Base-by-base conservation (phyloP, 2,329 filamentous ascomycete genomes). In the Coniochaeta sp. region DNA sequence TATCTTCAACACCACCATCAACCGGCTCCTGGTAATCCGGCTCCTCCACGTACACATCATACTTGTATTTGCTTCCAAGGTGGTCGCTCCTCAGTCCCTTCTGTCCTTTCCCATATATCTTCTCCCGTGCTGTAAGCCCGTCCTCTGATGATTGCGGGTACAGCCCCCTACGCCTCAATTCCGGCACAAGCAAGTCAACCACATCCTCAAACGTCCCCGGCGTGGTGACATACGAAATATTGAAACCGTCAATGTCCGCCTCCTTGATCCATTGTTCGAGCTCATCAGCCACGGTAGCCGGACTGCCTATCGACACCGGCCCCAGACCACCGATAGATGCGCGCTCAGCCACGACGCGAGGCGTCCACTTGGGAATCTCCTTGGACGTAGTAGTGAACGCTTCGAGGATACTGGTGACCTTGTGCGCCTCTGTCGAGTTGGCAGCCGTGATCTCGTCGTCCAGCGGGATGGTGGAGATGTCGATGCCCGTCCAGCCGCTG, bases 31-130 rank as follows among this genome's bases (percentile, higher is more conserved):
- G 6, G 52, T 68, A 71, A 4, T 70, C 65, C 22, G 59, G 51
- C 27, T 82, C 77, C 57, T 84, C 79, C 52, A 75, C 64, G 57
- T 84, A 86, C 1, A 82, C 75, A 57, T 79, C 72, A 57, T 85
- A 86, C 66, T 81, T 83, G 61, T 84, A 86, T 55, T 58, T 64
- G 48, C 74, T 78, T 1, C 82, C 83, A 0, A 70, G 60, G 62
- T 86, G 83, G 63, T 86, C 83, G 55, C 69, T 69, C 32, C 81
- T 70, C 53, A 86, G 60, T 13, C 72, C 68, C 6, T 65, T 72
- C 62, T 85, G 82, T 0, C 82, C 83, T 54, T 70, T 71, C 0
- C 82, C 81, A 62, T 84, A 85, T 0, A 85, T 67, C 65, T 78
- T 85, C 65, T 86, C 83, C 16, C 81, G 67, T 0, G 75, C 74